These are phyloP conservation scores for Pseudopyrenochaeta lycopersici DNA, from an alignment of 2,329 filamentous ascomycete species.

Conservation along the genomic window DNA sequence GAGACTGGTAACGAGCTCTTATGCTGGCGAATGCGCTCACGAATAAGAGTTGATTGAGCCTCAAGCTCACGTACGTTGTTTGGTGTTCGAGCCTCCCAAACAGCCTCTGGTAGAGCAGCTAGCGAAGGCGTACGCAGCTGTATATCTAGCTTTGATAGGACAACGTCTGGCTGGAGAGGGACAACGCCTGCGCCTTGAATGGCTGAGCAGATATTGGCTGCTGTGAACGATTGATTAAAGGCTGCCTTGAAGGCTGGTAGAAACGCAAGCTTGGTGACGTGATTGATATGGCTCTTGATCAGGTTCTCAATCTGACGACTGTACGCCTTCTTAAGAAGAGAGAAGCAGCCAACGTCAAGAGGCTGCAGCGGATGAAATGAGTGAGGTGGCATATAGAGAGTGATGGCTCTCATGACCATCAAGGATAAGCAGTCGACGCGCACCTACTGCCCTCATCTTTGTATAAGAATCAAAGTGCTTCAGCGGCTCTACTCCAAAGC, in stretches of 20 bases:
- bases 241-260: constrained; percentile 3
- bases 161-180: constrained; percentile 36
- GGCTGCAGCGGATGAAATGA: constrained; percentile 48
- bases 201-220: constrained; percentile 30
- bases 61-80: constrained; percentile 9
- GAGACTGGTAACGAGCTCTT: constrained; percentile 6
- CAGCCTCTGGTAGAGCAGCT: background rate
- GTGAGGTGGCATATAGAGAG: constrained; percentile 42
- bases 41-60: constrained; percentile 12
- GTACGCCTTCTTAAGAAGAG: constrained; percentile 42
- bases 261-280: constrained; percentile 25
- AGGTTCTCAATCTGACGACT: constrained; percentile 33
- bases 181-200: constrained; percentile 41
- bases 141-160: constrained; percentile 40
- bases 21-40: constrained; percentile 4
- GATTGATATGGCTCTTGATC: constrained; percentile 31
- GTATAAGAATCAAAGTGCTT: constrained; percentile 48
- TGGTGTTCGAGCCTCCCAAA: constrained; percentile 10
- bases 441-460: constrained; percentile 7
- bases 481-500: constrained; percentile 46
- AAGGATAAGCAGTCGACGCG: background rate
- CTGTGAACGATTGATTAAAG: constrained; percentile 23
- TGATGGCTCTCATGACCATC: constrained; percentile 3
- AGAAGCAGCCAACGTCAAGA: constrained; percentile 50
- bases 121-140: background rate